These are phyloP conservation scores for Patellaria atrata DNA, from an alignment of 495 filamentous ascomycete genomes.

Conservation along the genomic window DNA sequence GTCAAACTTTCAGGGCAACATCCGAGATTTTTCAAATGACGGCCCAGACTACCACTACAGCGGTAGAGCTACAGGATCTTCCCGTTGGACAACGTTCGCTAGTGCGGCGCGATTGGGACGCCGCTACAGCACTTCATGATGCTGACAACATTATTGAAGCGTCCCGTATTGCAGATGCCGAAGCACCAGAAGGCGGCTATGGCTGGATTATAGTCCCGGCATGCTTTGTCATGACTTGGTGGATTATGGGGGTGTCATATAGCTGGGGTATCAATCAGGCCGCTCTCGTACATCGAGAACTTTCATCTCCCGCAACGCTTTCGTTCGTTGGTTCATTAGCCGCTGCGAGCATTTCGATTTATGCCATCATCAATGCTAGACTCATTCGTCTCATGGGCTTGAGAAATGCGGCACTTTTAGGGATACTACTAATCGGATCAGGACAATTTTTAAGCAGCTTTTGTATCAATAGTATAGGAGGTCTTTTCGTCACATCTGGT, in stretches of 20 bases:
- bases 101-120: no score
- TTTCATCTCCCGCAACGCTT: slow-evolving; percentile 35
- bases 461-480: slow-evolving; percentile 33
- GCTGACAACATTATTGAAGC: slow-evolving; percentile 35
- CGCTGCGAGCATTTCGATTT: slow-evolving; percentile 33
- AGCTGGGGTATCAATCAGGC: slow-evolving; percentile 46
- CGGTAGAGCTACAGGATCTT: no score
- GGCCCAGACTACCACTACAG: no score
- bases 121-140: no score
- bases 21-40: no score
- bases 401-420: slow-evolving; percentile 31
- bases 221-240: slow-evolving; percentile 39
- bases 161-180: slow-evolving; percentile 33
- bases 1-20: no score
- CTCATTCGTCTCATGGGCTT: slow-evolving; percentile 37
- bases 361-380: slow-evolving; percentile 36
- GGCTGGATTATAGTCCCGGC: slow-evolving; percentile 42
- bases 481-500: slow-evolving; percentile 41
- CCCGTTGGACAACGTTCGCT: no score
- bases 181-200: slow-evolving; percentile 44
- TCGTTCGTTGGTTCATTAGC: slow-evolving; percentile 43
- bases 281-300: slow-evolving; percentile 33
- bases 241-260: slow-evolving; percentile 38
- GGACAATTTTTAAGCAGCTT: slow-evolving; percentile 39
- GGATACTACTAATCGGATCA: slow-evolving; percentile 33